phyloP scores from a whole-genome alignment of 768 basidiomycete genomes.

The Floccularia luteovirens region DNA sequence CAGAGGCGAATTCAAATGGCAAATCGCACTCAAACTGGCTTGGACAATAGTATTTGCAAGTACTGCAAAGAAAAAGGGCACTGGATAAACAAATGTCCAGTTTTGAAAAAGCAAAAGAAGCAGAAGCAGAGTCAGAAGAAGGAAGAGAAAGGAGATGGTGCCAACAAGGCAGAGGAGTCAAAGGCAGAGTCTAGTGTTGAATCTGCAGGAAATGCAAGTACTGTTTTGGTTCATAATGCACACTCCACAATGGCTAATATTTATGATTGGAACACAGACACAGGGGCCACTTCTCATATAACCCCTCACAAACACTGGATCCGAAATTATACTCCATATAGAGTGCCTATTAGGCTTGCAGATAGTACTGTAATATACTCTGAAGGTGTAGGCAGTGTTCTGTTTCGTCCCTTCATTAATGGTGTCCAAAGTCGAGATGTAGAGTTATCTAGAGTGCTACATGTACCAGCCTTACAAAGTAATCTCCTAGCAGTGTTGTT shows the following conservation, averaged over 20 bases:
- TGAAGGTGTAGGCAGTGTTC: slow-evolving; percentile 16
- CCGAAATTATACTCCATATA: slow-evolving; percentile 9
- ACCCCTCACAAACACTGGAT: slow-evolving; percentile 22
- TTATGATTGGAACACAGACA: not conserved
- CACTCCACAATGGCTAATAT: not conserved
- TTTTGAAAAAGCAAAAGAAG: not conserved
- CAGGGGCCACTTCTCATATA: slow-evolving; percentile 25
- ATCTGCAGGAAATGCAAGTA: not conserved
- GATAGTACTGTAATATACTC: slow-evolving; percentile 17
- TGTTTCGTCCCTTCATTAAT: slow-evolving; percentile 11
- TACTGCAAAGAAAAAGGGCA: not conserved
- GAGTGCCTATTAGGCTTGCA: slow-evolving; percentile 15
- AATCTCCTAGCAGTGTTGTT: slow-evolving; percentile 5
- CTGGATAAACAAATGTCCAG: no score
- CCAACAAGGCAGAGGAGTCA: not conserved
- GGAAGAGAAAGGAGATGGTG: not conserved
- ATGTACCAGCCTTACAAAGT: slow-evolving; percentile 5
- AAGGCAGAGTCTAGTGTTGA: not conserved
- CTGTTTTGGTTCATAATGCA: not conserved
- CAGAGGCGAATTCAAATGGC: slow-evolving; percentile 1
- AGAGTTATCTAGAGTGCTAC: slow-evolving; percentile 7
- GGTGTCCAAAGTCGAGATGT: slow-evolving; percentile 4
- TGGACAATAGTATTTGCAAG: not conserved
- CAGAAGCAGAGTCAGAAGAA: no score
- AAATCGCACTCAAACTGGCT: not conserved